Evolutionary conservation across 768 basidiomycete species (phyloP).

Genomic region (Tulasnella sp.): DNA sequence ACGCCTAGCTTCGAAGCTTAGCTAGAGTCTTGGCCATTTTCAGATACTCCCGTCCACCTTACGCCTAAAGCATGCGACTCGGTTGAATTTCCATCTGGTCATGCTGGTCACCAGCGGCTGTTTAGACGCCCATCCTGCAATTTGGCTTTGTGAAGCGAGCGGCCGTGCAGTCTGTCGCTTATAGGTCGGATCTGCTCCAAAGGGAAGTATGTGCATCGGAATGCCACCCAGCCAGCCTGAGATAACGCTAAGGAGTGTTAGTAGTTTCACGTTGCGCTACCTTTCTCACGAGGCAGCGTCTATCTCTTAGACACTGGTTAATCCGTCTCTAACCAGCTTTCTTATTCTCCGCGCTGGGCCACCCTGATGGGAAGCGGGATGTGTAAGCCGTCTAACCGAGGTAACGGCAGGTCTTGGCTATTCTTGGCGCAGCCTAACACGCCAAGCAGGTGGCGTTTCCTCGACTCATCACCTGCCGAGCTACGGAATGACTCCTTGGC

Average conservation of each 20-base stretch:
- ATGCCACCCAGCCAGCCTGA: no score
- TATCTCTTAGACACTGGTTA: background rate
- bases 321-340: background rate
- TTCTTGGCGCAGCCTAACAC: background rate
- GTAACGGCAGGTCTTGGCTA: no score
- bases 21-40: background rate
- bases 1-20: background rate
- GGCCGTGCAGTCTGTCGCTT: background rate
- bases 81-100: background rate
- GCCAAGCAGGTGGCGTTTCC: background rate
- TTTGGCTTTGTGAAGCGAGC: background rate
- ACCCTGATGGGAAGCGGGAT: background rate
- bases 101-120: background rate
- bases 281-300: background rate
- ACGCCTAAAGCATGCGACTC: background rate
- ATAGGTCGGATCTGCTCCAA: background rate
- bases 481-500: background rate
- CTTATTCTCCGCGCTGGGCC: no score
- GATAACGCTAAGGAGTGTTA: background rate
- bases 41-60: background rate
- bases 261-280: background rate
- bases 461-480: background rate
- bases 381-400: conserved; percentile 6
- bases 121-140: background rate
- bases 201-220: background rate